Base-by-base conservation (phyloP, 441 rosid genomes). In the Sinapis alba region DNA sequence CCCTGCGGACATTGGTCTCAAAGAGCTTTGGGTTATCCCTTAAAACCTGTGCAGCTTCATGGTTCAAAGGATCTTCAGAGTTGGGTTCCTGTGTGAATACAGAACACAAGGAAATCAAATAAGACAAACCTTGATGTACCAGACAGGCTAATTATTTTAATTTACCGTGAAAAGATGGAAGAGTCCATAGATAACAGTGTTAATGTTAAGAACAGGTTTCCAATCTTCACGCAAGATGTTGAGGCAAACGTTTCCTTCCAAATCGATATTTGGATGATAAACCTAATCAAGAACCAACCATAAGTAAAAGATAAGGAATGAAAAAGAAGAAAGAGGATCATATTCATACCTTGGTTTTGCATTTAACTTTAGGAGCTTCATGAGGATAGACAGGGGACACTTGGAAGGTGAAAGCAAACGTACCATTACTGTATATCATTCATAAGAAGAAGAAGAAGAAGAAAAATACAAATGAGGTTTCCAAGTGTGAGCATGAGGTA, bases 211-310 rank as follows among this genome's bases (percentile, higher is more conserved):
- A 68, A 93, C 97, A 5, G 97, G 98, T 80, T 95, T 95, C 99
- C 99, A 95, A 72, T 95, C 95, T 85, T 95, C 98, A 59, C 99
- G 87, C 62, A 95, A 81, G 78, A 95, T 85, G 78, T 95, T 95
- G 62, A 92, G 87, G 80, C 99, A 95, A 70, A 90, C 98, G 71
- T 91, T 96, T 80, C 99, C 99, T 83, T 96, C 99, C 84, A 93
- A 83, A 82, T 93, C 98, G 30, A 93, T 93, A 82, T 93, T 96
- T 3, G 99, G 99, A 84, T 93, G 97, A 75, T 88, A 90, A 57
- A 95, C 93, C 99, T 95, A 68, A 45, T 11, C 0, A 76, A 72
- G 57, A 67, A 54, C 47, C 38, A 72, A 54, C 1, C 11, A 38
- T 3, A 11, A 38, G 15, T 38, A 3, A 38, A 12, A 38, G 38